phyloP scores from a whole-genome alignment of 768 basidiomycete species.

The Candolleomyces aberdarensis region DNA sequence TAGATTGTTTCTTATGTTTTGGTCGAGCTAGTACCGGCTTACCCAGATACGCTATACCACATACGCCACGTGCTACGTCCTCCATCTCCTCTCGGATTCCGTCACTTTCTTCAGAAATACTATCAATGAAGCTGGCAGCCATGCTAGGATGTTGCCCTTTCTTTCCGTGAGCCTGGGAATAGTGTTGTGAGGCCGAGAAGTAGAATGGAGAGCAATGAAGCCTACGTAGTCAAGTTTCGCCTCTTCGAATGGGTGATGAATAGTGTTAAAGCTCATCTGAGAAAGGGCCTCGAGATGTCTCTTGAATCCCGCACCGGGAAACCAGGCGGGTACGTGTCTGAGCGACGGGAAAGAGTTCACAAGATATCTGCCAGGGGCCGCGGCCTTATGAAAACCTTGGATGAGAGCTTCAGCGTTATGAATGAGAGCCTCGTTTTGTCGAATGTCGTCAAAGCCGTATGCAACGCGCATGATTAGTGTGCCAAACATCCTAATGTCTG shows the following conservation, averaged over 20 bases:
- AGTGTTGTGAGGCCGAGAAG: too few relatives aligned
- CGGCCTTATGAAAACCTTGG: background rate
- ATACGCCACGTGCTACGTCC: background rate
- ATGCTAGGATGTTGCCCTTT: too few relatives aligned
- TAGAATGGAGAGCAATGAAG: too few relatives aligned
- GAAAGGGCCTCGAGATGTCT: background rate
- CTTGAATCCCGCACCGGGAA: constrained; percentile 13
- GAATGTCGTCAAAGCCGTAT: background rate
- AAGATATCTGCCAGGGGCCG: constrained; percentile 6
- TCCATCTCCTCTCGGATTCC: background rate
- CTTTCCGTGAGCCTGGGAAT: too few relatives aligned
- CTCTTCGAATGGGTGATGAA: background rate
- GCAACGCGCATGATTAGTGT: background rate
- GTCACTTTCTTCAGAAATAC: background rate
- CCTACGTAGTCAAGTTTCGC: background rate
- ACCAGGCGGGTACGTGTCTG: constrained; percentile 11
- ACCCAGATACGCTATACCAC: background rate
- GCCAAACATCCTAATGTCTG: background rate
- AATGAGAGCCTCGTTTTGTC: background rate
- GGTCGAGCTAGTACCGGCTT: background rate
- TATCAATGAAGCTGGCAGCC: background rate
- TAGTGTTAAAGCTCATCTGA: background rate
- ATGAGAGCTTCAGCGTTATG: background rate
- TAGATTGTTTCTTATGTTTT: background rate
- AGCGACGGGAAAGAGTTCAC: constrained; percentile 9